Evolutionary conservation across 208 protist species (phyloP), one percentile per base, ranked within the genome.

Genomic region (Acanthamoeba royreba): DNA sequence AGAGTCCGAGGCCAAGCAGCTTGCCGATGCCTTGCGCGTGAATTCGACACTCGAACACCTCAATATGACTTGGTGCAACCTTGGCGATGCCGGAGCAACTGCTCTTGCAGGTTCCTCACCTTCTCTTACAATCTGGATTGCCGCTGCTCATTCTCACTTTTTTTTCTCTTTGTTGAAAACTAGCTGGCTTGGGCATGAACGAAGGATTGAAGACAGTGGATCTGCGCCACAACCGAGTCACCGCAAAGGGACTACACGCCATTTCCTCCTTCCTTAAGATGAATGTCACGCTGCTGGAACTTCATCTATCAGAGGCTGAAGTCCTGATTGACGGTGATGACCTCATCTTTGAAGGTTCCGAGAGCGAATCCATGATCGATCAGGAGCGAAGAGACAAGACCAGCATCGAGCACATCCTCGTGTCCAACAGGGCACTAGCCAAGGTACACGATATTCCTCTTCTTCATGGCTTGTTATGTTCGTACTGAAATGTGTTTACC

Each of bases 31-130:
- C 17, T 22, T 88, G 4, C 43, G 49, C 7, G 79, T 88, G n/a
- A 88, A 88, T 47, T 88, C 79, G 15, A 88, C 79, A 9, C 49
- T 88, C 22, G 79, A 88, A 28, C 45, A 88, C 25, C 79, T 88
- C 79, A 63, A 63, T 47, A 15, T 88, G 33, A 63, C 47, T 2
- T 88, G 79, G 79, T 63, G 47, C 31, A 43, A 63, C 43, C 79
- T 88, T 8, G 79, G 79, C 4, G 79, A 88, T 43, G 79, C 43
- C 19, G 79, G 79, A 0, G 43, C 79, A 5, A 31, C 79, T 42
- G 79, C 49, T 22, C 38, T 81, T 40, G 69, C 69, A 47, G 69
- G 69, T 81, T 47, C 33, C 40, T 81, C 47, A 33, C 4, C 8
- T 81, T 5, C 11, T 11, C 11, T 38, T 40, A 15, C 66, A 25